Conservation (phyloP, 148 eudicot genomes). For the Rhododendron vialii region DNA sequence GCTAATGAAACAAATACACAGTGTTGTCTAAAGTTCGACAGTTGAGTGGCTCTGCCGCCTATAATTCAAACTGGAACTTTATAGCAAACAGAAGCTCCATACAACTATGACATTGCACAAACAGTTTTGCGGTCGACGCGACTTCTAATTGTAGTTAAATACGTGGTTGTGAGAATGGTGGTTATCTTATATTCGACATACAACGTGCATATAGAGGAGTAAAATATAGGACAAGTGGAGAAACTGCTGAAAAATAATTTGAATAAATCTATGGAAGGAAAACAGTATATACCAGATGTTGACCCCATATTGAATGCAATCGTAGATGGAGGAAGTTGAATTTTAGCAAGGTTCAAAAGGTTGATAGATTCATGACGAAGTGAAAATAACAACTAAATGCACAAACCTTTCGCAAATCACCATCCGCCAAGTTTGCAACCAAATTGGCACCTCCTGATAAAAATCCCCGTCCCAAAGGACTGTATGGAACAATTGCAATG, state of each 20-base stretch:
- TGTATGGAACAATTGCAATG: constrained; percentile 8
- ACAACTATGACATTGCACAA: too few relatives aligned
- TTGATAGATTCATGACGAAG: background rate
- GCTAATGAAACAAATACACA: too few relatives aligned
- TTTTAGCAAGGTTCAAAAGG: background rate
- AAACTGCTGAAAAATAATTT: background rate
- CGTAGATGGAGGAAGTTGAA: background rate
- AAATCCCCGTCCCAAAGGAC: constrained; percentile 9
- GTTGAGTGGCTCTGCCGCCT: too few relatives aligned
- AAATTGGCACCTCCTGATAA: background rate
- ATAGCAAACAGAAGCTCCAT: too few relatives aligned
- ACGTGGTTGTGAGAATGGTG: too few relatives aligned
- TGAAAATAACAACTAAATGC: background rate
- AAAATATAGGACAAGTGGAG: background rate
- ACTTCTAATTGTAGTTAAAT: too few relatives aligned
- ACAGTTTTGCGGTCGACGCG: too few relatives aligned
- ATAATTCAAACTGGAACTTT: too few relatives aligned
- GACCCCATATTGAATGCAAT: background rate
- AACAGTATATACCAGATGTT: background rate
- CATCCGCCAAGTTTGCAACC: background rate
- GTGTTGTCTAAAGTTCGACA: too few relatives aligned
- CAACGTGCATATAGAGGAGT: background rate
- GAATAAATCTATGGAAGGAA: background rate
- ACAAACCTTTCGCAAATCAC: constrained; percentile 2
- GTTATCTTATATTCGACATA: too few relatives aligned